Percentiles rank a stretch among this genome's conserved stretches.
phyloP scores from a whole-genome alignment of 176 grass and related monocot species.

The Oryza nivara region DNA sequence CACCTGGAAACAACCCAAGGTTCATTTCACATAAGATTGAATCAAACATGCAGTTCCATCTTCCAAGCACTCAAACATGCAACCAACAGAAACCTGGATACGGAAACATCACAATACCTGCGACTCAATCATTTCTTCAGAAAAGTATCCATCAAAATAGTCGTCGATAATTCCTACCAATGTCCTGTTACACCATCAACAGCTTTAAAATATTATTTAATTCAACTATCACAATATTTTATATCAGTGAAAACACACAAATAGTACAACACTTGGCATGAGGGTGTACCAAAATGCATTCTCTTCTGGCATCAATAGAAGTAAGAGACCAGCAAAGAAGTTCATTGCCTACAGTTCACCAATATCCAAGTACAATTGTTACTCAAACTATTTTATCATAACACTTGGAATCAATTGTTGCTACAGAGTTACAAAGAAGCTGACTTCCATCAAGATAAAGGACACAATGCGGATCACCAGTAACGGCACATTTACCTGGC shows the following conservation, averaged over 20 bases:
- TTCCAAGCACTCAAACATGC: constrained; percentile 28
- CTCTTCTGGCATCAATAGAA: constrained; percentile 98
- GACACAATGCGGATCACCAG: background rate
- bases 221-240: constrained; percentile 34
- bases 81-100: constrained; percentile 18
- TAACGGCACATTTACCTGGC: constrained; percentile 70
- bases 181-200: constrained; percentile 65
- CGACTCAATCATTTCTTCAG: constrained; percentile 99
- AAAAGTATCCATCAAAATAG: constrained; percentile 96
- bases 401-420: background rate
- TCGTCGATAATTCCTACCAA: constrained; percentile 95
- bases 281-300: constrained; percentile 94
- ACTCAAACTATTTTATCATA: background rate
- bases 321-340: constrained; percentile 94
- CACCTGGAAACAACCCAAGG: constrained; percentile 72
- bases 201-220: constrained; percentile 40
- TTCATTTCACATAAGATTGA: constrained; percentile 26
- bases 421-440: constrained; percentile 24
- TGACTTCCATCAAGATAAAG: constrained; percentile 20
- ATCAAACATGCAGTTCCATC: constrained; percentile 17
- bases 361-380: constrained; percentile 24
- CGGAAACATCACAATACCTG: constrained; percentile 54
- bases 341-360: constrained; percentile 81
- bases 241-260: constrained; percentile 18
- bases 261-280: constrained; percentile 29